Evolutionary conservation across 371 early-diverging fungal species (phyloP).

Genomic region (Lichtheimia corymbifera): DNA sequence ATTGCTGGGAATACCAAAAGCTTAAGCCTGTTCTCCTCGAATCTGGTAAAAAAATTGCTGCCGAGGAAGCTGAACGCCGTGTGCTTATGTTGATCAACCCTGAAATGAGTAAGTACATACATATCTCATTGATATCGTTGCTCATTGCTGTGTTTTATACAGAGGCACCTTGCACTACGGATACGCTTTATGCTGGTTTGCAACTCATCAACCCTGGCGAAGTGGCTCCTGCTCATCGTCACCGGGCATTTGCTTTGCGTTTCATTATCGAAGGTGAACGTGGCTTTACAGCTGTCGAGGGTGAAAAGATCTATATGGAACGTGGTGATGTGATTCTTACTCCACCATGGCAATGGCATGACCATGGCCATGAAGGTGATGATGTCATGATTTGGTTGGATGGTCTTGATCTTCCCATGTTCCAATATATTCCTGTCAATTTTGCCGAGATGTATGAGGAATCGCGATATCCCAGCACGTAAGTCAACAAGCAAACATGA

Average conservation of each 20-base stretch:
- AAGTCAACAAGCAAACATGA: conserved; percentile 5
- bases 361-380: conserved; percentile 28
- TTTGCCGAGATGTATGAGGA: conserved; percentile 26
- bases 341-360: conserved; percentile 29
- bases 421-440: conserved; percentile 27
- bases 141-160: not conserved
- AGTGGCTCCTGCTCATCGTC: conserved; percentile 26
- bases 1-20: conserved; percentile 28
- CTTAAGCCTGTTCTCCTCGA: conserved; percentile 21
- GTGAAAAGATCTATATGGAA: conserved; percentile 28
- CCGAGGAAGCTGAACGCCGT: conserved; percentile 26
- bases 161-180: conserved; percentile 28
- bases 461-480: conserved; percentile 23
- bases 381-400: conserved; percentile 31
- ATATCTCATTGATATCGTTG: not conserved
- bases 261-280: conserved; percentile 27
- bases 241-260: conserved; percentile 29
- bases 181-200: conserved; percentile 26
- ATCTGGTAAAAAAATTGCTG: conserved; percentile 20
- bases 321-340: conserved; percentile 29
- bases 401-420: conserved; percentile 29
- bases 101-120: conserved; percentile 17
- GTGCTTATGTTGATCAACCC: conserved; percentile 28
- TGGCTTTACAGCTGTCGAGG: conserved; percentile 29
- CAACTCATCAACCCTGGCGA: conserved; percentile 29